A percentile compares a stretch with the other conserved stretches of the same genome.
phyloP scores from a whole-genome alignment of 305 asterid genomes.

The Ajuga reptans region DNA sequence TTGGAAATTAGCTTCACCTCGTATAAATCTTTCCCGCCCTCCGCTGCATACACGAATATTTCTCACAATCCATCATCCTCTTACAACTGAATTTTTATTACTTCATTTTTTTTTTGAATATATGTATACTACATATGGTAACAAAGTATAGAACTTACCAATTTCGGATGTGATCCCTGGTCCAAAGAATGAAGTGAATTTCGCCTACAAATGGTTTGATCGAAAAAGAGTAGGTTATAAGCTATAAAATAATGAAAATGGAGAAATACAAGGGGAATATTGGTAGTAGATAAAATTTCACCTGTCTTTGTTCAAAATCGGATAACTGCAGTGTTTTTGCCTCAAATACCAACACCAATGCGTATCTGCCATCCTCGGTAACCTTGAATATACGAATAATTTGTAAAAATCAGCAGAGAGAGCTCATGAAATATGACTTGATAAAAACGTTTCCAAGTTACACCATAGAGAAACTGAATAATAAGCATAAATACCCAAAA shows the following conservation, averaged over 20 bases:
- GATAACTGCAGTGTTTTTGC: conserved; percentile 72
- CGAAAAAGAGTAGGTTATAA: neutral
- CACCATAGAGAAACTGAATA: neutral
- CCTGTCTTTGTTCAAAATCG: conserved; percentile 83
- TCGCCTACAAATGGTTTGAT: conserved; percentile 42
- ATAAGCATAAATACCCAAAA: neutral
- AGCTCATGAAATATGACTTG: neutral
- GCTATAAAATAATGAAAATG: neutral
- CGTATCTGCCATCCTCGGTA: conserved; percentile 63
- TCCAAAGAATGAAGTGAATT: conserved; percentile 87
- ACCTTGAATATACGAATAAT: conserved; percentile 42
- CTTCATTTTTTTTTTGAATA: neutral
- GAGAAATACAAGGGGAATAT: neutral
- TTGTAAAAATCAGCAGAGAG: neutral
- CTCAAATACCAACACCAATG: conserved; percentile 64
- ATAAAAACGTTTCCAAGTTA: too few relatives aligned
- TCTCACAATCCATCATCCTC: neutral
- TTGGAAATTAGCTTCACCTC: conserved; percentile 73
- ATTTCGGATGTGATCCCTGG: conserved; percentile 91
- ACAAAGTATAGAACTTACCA: conserved; percentile 34
- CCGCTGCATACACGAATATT: conserved; percentile 46
- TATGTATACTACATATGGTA: neutral
- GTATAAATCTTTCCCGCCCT: conserved; percentile 45
- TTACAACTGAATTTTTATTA: neutral
- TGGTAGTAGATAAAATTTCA: conserved; percentile 11